Conservation (phyloP, 2,329 filamentous ascomycete genomes). For the Eutypella sp. region DNA sequence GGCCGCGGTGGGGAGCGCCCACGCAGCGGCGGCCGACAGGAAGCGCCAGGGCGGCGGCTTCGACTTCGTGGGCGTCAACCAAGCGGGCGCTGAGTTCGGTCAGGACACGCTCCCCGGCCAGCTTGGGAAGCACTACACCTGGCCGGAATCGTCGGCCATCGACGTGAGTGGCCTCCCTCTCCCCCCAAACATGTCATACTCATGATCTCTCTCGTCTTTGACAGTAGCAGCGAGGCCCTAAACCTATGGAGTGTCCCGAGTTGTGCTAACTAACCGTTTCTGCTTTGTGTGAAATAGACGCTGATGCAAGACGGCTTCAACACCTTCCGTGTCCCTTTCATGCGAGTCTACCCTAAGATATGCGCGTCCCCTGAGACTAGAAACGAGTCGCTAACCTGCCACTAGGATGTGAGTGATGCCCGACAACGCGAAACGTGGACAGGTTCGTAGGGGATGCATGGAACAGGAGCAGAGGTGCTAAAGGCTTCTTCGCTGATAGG, state of each 20-base stretch:
- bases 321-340: conserved; percentile 50
- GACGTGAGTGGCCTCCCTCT: conserved; percentile 29
- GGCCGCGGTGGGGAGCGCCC: conserved; percentile 22
- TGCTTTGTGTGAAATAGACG: conserved; percentile 32
- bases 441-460: too few relatives aligned
- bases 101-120: conserved; percentile 49
- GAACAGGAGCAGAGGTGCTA: too few relatives aligned
- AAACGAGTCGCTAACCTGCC: too few relatives aligned
- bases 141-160: conserved; percentile 45
- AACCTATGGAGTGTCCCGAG: too few relatives aligned
- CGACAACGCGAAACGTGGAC: too few relatives aligned
- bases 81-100: conserved; percentile 58
- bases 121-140: conserved; percentile 55
- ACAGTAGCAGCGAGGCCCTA: too few relatives aligned
- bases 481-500: too few relatives aligned
- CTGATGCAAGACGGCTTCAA: conserved; percentile 51
- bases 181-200: conserved; percentile 1
- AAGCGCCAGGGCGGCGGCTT: conserved; percentile 32
- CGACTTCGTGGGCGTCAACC: conserved; percentile 30
- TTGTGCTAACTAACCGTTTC: too few relatives aligned
- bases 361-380: too few relatives aligned
- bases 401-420: too few relatives aligned
- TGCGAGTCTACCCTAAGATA: too few relatives aligned
- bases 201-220: too few relatives aligned
- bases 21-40: conserved; percentile 24